These are phyloP conservation scores for Leccinum angustisporum DNA, from an alignment of 1,284 basidiomycete species.

Conservation along the genomic window DNA sequence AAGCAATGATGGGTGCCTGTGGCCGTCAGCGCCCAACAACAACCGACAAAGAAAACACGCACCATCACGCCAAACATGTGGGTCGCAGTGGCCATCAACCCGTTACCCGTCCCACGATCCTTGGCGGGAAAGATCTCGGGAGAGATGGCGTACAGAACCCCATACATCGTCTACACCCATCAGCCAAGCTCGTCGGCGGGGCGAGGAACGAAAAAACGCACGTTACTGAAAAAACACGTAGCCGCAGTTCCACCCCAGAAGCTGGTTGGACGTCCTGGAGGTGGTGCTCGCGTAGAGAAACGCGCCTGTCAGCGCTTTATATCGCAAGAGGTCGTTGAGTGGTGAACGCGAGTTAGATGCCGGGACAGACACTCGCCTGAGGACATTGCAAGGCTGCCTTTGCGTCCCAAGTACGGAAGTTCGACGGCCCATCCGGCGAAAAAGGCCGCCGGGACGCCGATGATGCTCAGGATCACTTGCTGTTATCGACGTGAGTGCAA, in stretches of 20 bases:
- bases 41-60: conserved; percentile 7
- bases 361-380: not conserved
- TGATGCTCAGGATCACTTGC: conserved; percentile 29
- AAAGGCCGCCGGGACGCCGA: no score
- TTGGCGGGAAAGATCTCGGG: conserved; percentile 73
- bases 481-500: no score
- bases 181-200: not conserved
- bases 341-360: not conserved
- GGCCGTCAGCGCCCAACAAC: not conserved
- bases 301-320: conserved; percentile 58
- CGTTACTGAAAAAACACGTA: conserved; percentile 62
- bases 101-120: conserved; percentile 72
- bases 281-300: conserved; percentile 73
- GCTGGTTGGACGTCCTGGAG: conserved; percentile 56
- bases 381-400: no score
- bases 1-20: conserved; percentile 46
- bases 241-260: conserved; percentile 74
- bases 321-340: conserved; percentile 33
- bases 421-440: no score
- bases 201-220: conserved; percentile 23
- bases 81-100: conserved; percentile 57
- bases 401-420: no score
- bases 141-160: conserved; percentile 65
- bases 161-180: conserved; percentile 61
- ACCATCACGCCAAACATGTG: conserved; percentile 68